Percentiles rank a stretch among this genome's conserved stretches.
Conservation (phyloP, 768 basidiomycete species). For the Boletus pseudo-olivaceus region DNA sequence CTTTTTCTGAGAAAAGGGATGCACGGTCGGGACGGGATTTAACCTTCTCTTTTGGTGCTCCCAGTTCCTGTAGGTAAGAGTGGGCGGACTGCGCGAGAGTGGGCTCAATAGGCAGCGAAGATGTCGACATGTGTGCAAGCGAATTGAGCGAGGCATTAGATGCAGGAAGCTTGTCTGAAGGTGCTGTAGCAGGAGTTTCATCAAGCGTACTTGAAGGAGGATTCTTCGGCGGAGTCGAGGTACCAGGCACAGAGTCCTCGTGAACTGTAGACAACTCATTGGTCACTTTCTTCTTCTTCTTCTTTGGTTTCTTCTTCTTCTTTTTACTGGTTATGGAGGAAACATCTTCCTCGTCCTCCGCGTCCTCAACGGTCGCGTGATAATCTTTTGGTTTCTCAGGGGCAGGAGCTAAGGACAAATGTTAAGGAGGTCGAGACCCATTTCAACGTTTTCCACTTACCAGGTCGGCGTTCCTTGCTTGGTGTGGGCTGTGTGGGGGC, state of each 20-base stretch:
- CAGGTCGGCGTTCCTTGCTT: constrained; percentile 10
- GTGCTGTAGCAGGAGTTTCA: constrained; percentile 25
- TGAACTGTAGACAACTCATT: constrained; percentile 21
- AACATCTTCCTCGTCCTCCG: constrained; percentile 62
- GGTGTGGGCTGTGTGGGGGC: constrained; percentile 4
- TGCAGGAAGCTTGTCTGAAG: not conserved
- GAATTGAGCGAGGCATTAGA: constrained; percentile 20
- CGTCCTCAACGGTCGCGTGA: constrained; percentile 62
- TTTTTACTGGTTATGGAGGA: constrained; percentile 41
- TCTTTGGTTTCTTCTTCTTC: constrained; percentile 65
- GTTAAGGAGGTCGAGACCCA: not conserved
- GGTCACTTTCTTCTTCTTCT: constrained; percentile 56
- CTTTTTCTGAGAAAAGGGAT: constrained; percentile 44
- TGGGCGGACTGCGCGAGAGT: constrained; percentile 64
- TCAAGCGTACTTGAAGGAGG: constrained; percentile 15
- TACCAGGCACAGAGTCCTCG: constrained; percentile 13
- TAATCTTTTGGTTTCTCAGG: constrained; percentile 34
- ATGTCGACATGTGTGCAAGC: constrained; percentile 34
- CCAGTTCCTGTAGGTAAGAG: constrained; percentile 60
- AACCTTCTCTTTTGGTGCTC: constrained; percentile 55
- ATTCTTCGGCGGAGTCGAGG: constrained; percentile 19
- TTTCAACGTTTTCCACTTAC: constrained; percentile 5
- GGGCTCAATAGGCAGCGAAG: constrained; percentile 44
- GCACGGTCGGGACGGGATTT: constrained; percentile 66
- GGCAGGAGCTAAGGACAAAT: constrained; percentile 6